These are phyloP conservation scores for Vitis hybrid DNA, from an alignment of 177 flowering plant species.

Conservation along the genomic window DNA sequence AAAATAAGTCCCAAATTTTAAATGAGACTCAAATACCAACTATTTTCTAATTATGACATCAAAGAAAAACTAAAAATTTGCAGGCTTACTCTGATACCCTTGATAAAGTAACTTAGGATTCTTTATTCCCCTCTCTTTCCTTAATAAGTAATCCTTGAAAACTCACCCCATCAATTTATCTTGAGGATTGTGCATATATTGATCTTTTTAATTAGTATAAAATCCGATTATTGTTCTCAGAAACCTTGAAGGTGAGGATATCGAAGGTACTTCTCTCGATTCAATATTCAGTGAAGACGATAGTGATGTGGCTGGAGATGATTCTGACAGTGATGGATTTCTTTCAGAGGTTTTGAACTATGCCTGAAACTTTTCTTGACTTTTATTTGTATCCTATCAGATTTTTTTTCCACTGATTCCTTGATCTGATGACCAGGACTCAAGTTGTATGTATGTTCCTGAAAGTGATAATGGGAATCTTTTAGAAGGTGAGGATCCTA, in stretches of 20 bases:
- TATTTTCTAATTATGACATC: too few species aligned
- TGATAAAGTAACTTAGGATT: too few species aligned
- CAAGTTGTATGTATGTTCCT: constrained; percentile 25
- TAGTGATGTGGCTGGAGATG: constrained; percentile 39
- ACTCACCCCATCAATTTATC: not conserved
- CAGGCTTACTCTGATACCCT: too few species aligned
- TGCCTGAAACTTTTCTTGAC: not conserved
- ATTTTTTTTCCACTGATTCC: constrained; percentile 6
- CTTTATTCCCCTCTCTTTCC: too few species aligned
- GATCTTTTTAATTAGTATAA: not conserved
- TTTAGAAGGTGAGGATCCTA: constrained; percentile 39
- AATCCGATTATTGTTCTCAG: constrained; percentile 29
- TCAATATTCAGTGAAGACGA: constrained; percentile 57
- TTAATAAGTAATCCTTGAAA: too few species aligned
- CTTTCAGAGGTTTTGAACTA: constrained; percentile 72
- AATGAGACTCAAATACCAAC: too few species aligned
- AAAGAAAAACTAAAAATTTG: too few species aligned
- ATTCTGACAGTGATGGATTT: constrained; percentile 86
- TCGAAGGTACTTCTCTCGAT: constrained; percentile 49
- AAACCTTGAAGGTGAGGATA: constrained; percentile 29
- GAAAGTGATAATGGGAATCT: constrained; percentile 31
- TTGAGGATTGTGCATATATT: not conserved
- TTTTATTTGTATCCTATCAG: not conserved
- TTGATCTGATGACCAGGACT: constrained; percentile 39
- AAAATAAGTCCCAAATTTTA: too few species aligned